Base-by-base conservation (phyloP, 305 asterid species). In the Nicotiana rustica region DNA sequence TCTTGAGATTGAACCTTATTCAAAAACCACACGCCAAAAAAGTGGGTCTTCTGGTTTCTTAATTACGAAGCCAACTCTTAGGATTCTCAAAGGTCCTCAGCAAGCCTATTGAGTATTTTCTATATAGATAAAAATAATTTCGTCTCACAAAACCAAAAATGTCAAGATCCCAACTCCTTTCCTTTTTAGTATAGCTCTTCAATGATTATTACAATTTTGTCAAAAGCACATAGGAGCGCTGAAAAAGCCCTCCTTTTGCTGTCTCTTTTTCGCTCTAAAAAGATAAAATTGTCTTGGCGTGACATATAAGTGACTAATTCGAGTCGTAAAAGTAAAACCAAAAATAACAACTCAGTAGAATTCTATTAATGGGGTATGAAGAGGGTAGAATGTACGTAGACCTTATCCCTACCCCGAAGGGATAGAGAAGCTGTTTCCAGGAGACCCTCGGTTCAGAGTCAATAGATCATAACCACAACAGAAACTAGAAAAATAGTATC, bases 21-120 rank as follows among this genome's bases (percentile, higher is more conserved):
- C 10, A 52, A 25, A 62, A 52, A 49, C 44, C 79, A 52, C 79
- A 52, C 47, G 80, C 80, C 47, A 52, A 29, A 75, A 75, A 75
- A 52, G 66, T 75, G 80, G 17, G 80, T 25, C 29, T 29, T 52
- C 0, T 52, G 47, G 65, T 52, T 75, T 75, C 80, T 52, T 52
- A 52, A 52, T 2, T 15, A 75, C 41, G 29, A 52, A 75, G 80
- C 47, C 17, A 75, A 75, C 65, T 75, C 29, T 59, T n/a, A n/a
- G 25, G 18, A 15, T 52, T 15, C 41, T 25, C 64, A 44, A 70
- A 12, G 60, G 78, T 70, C 31, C 78, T 71, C 18, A 47, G 25
- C 61, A 19, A 47, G 8, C 62, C 47, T 21, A 3, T 71, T 13
- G 6, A 70, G 7, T 47, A 47, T 21, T 60, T 13, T 38, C 52